Evolutionary conservation across 2,329 filamentous ascomycete genomes (phyloP), one percentile per base, ranked within the genome.

Genomic region (Hypomyces rosellus): DNA sequence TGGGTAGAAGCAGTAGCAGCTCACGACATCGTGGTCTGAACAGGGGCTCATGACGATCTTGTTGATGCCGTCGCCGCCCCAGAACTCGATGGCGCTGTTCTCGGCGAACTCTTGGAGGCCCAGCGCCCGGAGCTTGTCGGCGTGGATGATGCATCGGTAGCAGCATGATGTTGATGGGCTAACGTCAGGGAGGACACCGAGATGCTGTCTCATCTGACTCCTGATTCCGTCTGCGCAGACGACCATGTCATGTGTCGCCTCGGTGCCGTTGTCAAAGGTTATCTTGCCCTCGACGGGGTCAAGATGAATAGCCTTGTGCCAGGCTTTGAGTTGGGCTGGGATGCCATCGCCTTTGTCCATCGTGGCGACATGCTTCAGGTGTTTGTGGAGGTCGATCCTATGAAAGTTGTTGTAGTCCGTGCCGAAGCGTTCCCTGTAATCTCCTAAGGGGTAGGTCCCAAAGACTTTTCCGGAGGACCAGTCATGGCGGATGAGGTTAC

Each of bases 41-140:
- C 82, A 85, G n/a, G 81, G 78, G 0, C 79, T 83, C 12, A 85
- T 70, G 14, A 85, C 81, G 54, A 85, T 83, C 68, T 85, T 85
- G 62, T 83, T 74, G 51, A 63, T 65, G 48, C 78, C 74, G 33
- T 78, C 71, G n/a, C 82, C 82, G 33, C 82, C 81, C 81, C 81
- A 85, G 65, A 82, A 85, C 61, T 85, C 79, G 5, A 85, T 69
- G 1, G 80, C 81, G 30, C 64, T 69, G 63, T 83, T 66, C 34
- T 74, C 59, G 0, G 77, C 76, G 62, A 81, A 83, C 56, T 82
- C 76, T 18, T 75, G 70, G 0, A 85, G 71, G 2, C 81, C 81
- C 1, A 80, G 66, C 45, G 69, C 68, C 14, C 76, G 69, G 8
- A 76, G 78, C 14, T 78, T 71, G 25, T 76, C 75, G 1, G 78